These are phyloP conservation scores for Colletotrichum higginsianum DNA, from an alignment of 2,329 filamentous ascomycete genomes.

Conservation along the genomic window DNA sequence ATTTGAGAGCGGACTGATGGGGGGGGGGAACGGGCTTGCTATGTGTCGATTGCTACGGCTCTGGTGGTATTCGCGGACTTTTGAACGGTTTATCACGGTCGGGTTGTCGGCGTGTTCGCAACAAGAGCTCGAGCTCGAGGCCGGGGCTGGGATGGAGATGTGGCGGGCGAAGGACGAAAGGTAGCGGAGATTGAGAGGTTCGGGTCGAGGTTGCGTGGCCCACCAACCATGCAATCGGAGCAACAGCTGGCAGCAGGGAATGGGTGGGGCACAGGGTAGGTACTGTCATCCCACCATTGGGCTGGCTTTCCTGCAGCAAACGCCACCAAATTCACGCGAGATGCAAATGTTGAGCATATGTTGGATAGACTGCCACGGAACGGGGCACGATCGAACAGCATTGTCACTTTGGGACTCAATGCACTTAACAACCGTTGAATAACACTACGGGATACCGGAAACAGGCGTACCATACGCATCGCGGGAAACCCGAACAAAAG, in stretches of 20 bases:
- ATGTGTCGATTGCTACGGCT: not conserved
- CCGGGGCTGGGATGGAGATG: slow-evolving; percentile 6
- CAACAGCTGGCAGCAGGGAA: slow-evolving; percentile 14
- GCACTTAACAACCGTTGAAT: too few relatives aligned
- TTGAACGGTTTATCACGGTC: not conserved
- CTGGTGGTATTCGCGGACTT: not conserved
- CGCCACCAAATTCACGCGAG: not conserved
- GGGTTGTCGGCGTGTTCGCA: not conserved
- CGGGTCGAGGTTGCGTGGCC: slow-evolving; percentile 17
- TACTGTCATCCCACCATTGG: not conserved
- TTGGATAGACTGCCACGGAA: slow-evolving; percentile 14
- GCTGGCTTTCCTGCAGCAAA: slow-evolving; percentile 13
- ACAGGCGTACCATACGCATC: not conserved
- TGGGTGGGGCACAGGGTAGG: too few relatives aligned
- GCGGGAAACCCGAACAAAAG: too few relatives aligned
- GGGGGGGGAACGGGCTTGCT: not conserved
- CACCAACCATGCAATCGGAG: slow-evolving; percentile 13
- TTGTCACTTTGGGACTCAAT: not conserved
- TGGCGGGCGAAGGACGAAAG: not conserved
- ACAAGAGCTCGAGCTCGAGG: slow-evolving; percentile 9
- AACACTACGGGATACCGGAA: not conserved
- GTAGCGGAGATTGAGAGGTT: not conserved
- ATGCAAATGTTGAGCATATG: not conserved
- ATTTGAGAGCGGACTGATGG: too few relatives aligned
- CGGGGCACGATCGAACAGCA: not conserved